These are phyloP conservation scores for Lachancea nothofagi DNA, from an alignment of 805 yeast genomes.

Conservation along the genomic window DNA sequence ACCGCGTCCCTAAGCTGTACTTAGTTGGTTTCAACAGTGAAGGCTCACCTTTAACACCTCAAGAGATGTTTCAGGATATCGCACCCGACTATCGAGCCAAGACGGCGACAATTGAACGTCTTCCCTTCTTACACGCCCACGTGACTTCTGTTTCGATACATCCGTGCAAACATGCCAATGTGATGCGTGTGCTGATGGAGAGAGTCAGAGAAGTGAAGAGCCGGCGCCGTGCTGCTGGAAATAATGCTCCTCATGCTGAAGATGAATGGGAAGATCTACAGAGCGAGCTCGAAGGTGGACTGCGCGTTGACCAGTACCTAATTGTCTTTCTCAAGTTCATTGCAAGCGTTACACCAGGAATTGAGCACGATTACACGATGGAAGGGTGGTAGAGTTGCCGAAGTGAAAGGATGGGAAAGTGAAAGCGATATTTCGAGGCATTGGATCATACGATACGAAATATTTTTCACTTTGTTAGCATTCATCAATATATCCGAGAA, in stretches of 20 bases:
- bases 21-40: slow-evolving; percentile 78
- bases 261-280: slow-evolving; percentile 58
- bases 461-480: no score
- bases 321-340: slow-evolving; percentile 88
- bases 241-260: slow-evolving; percentile 24
- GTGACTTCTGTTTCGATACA: slow-evolving; percentile 73
- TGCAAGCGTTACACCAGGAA: slow-evolving; percentile 95
- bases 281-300: slow-evolving; percentile 38
- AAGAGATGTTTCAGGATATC: slow-evolving; percentile 92
- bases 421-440: no score
- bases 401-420: no score
- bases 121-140: slow-evolving; percentile 77
- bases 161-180: slow-evolving; percentile 93
- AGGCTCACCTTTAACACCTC: slow-evolving; percentile 82
- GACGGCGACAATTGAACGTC: slow-evolving; percentile 91
- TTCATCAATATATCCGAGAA: no score
- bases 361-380: slow-evolving; percentile 98
- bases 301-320: slow-evolving; percentile 87
- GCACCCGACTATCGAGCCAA: slow-evolving; percentile 87
- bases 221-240: slow-evolving; percentile 32
- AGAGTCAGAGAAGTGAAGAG: slow-evolving; percentile 53
- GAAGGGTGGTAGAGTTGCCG: slow-evolving; percentile 58
- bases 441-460: no score
- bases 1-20: slow-evolving; percentile 92
- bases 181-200: slow-evolving; percentile 83